Evolutionary conservation across 805 yeast species (phyloP).

Genomic region (Kazachstania viticola): DNA sequence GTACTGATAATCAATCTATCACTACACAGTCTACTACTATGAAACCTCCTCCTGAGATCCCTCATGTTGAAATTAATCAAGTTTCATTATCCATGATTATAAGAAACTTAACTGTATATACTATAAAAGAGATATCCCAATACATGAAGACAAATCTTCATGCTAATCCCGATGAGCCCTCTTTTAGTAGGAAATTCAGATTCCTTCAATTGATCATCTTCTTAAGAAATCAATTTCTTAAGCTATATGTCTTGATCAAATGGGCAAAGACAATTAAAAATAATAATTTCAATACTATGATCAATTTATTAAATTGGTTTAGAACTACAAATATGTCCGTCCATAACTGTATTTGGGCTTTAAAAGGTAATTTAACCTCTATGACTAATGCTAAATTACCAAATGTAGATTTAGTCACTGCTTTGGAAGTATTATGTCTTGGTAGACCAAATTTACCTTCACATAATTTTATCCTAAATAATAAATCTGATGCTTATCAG

Average conservation of each 20-base stretch:
- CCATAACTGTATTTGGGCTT: constrained; percentile 49
- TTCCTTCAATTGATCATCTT: constrained; percentile 59
- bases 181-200: constrained; percentile 47
- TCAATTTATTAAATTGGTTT: constrained; percentile 83
- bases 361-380: constrained; percentile 49
- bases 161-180: constrained; percentile 4
- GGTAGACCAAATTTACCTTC: constrained; percentile 70
- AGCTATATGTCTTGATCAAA: constrained; percentile 74
- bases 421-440: constrained; percentile 68
- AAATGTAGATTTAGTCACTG: constrained; percentile 80
- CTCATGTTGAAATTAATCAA: constrained; percentile 28
- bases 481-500: too few relatives aligned
- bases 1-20: too few relatives aligned
- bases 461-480: constrained; percentile 38
- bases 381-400: constrained; percentile 83
- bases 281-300: constrained; percentile 57
- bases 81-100: constrained; percentile 22
- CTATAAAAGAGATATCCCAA: constrained; percentile 25
- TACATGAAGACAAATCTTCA: constrained; percentile 24
- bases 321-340: constrained; percentile 65
- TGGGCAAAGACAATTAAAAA: constrained; percentile 66
- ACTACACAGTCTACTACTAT: too few relatives aligned
- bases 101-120: constrained; percentile 23
- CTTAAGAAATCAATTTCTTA: constrained; percentile 72
- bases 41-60: constrained; percentile 17